Percentiles rank a stretch among this genome's conserved stretches.
Evolutionary conservation across 495 filamentous ascomycete species (phyloP).

Genomic region (Barbatosphaeria neglecta): DNA sequence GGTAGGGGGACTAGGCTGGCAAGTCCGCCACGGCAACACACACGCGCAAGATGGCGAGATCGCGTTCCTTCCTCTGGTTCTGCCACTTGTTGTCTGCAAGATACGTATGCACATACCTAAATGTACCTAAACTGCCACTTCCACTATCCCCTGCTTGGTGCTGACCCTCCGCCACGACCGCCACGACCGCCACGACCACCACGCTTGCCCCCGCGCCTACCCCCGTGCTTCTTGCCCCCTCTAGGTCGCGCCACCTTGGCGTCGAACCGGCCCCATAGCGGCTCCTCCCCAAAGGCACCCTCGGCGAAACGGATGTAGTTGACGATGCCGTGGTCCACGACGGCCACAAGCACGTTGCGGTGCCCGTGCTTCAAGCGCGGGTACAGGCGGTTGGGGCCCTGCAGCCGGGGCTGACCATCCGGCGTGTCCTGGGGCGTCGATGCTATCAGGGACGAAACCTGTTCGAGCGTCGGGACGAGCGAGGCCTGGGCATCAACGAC

Average conservation of each 20-base stretch:
- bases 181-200: slow-evolving; percentile 3
- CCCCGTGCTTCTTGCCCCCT: slow-evolving; percentile 26
- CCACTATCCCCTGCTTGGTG: slow-evolving; percentile 1
- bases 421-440: slow-evolving; percentile 56
- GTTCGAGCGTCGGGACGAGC: slow-evolving; percentile 54
- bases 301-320: slow-evolving; percentile 77
- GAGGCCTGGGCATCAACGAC: slow-evolving; percentile 67
- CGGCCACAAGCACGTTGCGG: slow-evolving; percentile 70
- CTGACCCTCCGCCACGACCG: slow-evolving; percentile 1
- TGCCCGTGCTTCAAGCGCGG: slow-evolving; percentile 72
- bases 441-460: slow-evolving; percentile 59
- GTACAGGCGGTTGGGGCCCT: slow-evolving; percentile 38
- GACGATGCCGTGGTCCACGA: slow-evolving; percentile 81
- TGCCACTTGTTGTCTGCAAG: no score
- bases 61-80: no score
- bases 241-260: slow-evolving; percentile 13
- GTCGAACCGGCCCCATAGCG: slow-evolving; percentile 46
- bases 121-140: no score
- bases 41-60: no score
- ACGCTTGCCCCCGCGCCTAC: slow-evolving; percentile 26
- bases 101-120: no score
- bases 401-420: slow-evolving; percentile 28
- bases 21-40: no score
- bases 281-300: slow-evolving; percentile 67
- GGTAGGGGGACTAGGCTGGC: no score